A percentile compares a stretch with the other conserved stretches of the same genome.
phyloP scores from a whole-genome alignment of 1,139 yeast species.

The Schwanniomyces etchellsii region DNA sequence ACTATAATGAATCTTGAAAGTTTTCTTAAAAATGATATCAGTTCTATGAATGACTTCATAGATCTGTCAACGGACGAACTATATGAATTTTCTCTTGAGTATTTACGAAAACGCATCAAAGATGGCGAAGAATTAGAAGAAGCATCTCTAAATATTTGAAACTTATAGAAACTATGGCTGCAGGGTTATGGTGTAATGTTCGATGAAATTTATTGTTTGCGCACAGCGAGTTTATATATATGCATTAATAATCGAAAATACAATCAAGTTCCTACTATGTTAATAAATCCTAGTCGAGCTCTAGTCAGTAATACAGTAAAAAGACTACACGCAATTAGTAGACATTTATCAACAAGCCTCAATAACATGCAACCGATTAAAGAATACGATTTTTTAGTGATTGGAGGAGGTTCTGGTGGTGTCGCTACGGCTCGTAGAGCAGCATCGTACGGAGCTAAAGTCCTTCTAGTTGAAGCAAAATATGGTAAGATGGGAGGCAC shows the following conservation, averaged over 20 bases:
- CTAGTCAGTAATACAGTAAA: conserved; percentile 6
- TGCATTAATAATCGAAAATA: no score
- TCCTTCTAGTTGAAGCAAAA: conserved; percentile 73
- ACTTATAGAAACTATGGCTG: no score
- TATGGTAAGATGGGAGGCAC: conserved; percentile 82
- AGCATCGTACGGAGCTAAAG: conserved; percentile 87
- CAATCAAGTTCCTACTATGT: no score
- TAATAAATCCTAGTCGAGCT: not conserved
- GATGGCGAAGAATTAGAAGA: conserved; percentile 9
- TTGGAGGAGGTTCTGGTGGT: conserved; percentile 99
- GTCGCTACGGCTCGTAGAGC: conserved; percentile 98
- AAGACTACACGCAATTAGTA: conserved; percentile 15
- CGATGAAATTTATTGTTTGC: no score
- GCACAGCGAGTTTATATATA: no score
- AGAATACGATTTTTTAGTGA: conserved; percentile 86
- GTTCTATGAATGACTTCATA: conserved; percentile 10
- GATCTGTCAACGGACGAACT: conserved; percentile 16
- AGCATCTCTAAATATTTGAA: no score
- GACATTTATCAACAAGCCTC: conserved; percentile 36
- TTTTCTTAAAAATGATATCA: conserved; percentile 10
- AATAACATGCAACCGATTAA: conserved; percentile 41
- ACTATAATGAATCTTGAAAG: conserved; percentile 2
- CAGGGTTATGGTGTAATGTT: no score
- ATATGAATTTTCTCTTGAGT: conserved; percentile 22
- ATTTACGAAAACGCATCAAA: conserved; percentile 26